These are phyloP conservation scores for Elsinoe ampelina DNA, from an alignment of 2,329 filamentous ascomycete species.

Conservation along the genomic window DNA sequence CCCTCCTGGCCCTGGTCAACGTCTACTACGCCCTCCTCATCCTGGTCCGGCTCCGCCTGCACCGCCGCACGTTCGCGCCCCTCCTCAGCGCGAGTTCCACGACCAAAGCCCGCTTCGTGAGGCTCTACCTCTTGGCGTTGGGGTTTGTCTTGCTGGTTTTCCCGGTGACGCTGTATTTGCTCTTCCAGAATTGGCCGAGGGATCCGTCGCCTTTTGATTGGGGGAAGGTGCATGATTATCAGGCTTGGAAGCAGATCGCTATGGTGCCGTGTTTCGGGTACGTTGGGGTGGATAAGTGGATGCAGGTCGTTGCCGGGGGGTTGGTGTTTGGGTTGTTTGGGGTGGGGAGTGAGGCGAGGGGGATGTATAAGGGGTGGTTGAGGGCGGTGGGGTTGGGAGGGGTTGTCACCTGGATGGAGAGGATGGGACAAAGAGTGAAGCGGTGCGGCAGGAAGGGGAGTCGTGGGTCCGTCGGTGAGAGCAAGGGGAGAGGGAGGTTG, in stretches of 20 bases:
- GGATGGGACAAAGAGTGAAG: background rate
- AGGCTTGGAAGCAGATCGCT: constrained; percentile 40
- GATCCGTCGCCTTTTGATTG: constrained; percentile 36
- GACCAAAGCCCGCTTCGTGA: constrained; percentile 52
- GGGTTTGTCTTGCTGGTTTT: constrained; percentile 42
- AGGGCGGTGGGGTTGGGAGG: background rate
- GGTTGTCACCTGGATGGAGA: background rate
- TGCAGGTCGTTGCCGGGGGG: constrained; percentile 44
- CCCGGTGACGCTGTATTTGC: constrained; percentile 44
- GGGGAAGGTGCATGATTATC: constrained; percentile 41
- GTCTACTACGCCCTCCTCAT: constrained; percentile 54
- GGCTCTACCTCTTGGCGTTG: constrained; percentile 50
- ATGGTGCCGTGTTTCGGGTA: constrained; percentile 38
- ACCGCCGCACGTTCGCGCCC: constrained; percentile 48
- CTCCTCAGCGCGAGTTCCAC: constrained; percentile 47
- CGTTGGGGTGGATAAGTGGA: constrained; percentile 49
- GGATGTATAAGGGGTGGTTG: constrained; percentile 38
- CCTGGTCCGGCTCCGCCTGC: constrained; percentile 50
- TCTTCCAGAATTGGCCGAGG: constrained; percentile 34
- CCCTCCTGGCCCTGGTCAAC: constrained; percentile 44
- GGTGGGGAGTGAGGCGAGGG: constrained; percentile 50
- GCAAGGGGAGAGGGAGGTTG: background rate
- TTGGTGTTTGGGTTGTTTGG: constrained; percentile 57
- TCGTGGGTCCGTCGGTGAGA: background rate
- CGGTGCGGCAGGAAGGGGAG: background rate